Conservation (phyloP, 2,329 filamentous ascomycete species). For the Trichoderma sp. region DNA sequence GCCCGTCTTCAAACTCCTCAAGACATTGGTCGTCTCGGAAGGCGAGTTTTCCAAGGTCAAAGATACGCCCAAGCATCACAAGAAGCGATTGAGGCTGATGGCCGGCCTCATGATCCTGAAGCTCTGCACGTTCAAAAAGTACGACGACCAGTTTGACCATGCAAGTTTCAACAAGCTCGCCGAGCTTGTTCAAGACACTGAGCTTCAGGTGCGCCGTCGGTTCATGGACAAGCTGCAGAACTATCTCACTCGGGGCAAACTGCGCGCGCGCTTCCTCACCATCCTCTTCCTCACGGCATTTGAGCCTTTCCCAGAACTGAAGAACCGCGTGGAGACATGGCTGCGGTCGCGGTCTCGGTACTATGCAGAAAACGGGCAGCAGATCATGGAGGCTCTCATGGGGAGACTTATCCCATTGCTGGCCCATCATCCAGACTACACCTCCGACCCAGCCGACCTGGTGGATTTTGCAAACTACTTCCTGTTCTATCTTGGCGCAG, state of each 20-base stretch:
- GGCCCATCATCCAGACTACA: slow-evolving; percentile 92
- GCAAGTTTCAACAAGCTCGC: slow-evolving; percentile 80
- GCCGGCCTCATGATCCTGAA: slow-evolving; percentile 83
- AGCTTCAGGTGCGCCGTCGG: slow-evolving; percentile 70
- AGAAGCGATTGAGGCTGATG: slow-evolving; percentile 75
- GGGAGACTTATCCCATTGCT: slow-evolving; percentile 82
- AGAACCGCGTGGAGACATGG: slow-evolving; percentile 80
- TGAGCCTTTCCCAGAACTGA: slow-evolving; percentile 76
- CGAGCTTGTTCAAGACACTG: slow-evolving; percentile 76
- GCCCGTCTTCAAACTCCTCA: slow-evolving; percentile 77
- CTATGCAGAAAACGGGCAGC: slow-evolving; percentile 60
- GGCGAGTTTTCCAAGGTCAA: slow-evolving; percentile 79
- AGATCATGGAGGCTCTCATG: slow-evolving; percentile 78
- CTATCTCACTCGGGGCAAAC: slow-evolving; percentile 73
- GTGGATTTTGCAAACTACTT: slow-evolving; percentile 86
- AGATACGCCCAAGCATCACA: slow-evolving; percentile 76
- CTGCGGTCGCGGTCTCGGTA: slow-evolving; percentile 76
- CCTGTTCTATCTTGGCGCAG: slow-evolving; percentile 80
- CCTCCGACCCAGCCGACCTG: slow-evolving; percentile 65
- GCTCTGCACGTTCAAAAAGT: slow-evolving; percentile 72
- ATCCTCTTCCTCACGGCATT: slow-evolving; percentile 90
- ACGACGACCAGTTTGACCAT: slow-evolving; percentile 74
- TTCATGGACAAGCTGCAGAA: slow-evolving; percentile 90
- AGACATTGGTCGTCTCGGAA: slow-evolving; percentile 70
- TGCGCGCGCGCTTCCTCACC: slow-evolving; percentile 80